Percentiles rank a stretch among this genome's conserved stretches.
These are phyloP conservation scores for Musa troglodytarum DNA, from an alignment of 176 grass and related monocot species.

Conservation along the genomic window DNA sequence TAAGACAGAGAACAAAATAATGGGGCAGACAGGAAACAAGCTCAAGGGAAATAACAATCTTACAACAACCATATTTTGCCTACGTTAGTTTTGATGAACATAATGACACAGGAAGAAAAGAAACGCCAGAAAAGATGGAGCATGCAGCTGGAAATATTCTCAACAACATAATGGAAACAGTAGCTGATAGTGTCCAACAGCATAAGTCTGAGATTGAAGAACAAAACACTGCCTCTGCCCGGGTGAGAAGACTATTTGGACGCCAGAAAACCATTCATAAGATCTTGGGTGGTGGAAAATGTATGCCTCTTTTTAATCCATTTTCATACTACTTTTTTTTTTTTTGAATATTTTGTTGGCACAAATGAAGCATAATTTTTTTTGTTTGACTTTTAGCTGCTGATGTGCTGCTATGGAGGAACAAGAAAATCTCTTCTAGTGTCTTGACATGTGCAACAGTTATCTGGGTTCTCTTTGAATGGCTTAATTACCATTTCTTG, in stretches of 20 bases:
- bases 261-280: slow-evolving; percentile 40
- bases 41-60: neutral
- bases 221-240: slow-evolving; percentile 30
- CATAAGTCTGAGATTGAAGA: slow-evolving; percentile 38
- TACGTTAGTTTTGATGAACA: neutral
- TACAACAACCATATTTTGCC: neutral
- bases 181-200: slow-evolving; percentile 44
- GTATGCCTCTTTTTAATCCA: slow-evolving; percentile 27
- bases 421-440: slow-evolving; percentile 88
- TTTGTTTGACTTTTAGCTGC: slow-evolving; percentile 38
- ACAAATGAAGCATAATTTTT: neutral
- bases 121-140: slow-evolving; percentile 43
- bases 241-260: slow-evolving; percentile 41
- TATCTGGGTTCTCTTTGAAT: slow-evolving; percentile 79
- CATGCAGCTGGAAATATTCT: slow-evolving; percentile 38
- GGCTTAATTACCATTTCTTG: slow-evolving; percentile 73
- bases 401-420: slow-evolving; percentile 82
- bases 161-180: slow-evolving; percentile 45
- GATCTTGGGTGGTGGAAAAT: slow-evolving; percentile 61
- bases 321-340: neutral
- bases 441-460: slow-evolving; percentile 56
- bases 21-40: neutral
- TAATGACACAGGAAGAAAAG: neutral
- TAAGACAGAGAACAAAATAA: neutral
- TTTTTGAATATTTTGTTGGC: neutral